Base-by-base conservation (phyloP, 2,329 filamentous ascomycete species). In the Pestalotiopsis sp. region DNA sequence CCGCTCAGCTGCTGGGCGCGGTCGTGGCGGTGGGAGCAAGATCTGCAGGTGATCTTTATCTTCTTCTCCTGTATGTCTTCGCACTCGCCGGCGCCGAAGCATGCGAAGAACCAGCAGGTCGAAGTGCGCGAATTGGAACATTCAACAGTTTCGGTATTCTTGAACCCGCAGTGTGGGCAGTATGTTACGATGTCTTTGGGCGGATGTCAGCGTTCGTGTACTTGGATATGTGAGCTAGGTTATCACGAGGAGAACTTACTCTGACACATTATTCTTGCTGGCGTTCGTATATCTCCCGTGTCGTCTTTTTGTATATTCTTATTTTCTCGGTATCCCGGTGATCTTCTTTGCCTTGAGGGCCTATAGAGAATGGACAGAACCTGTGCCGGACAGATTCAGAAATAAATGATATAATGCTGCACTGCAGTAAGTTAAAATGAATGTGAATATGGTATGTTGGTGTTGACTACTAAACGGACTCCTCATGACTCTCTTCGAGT, bases 1-100 rank as follows among this genome's bases (percentile, higher is more conserved):
- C 40, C 55, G 57, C 61, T 71, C 72, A 75, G 24, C 72, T 72
- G 64, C 75, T 73, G 3, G 65, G 64, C 30, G 30, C 30, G 30
- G 30, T 35, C 30, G 30, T 35, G 30, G 30, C 30, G 30, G 30
- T 35, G 30, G 30, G 30, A 35, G 30, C 30, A 35, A 35, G 30
- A 35, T 35, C 30, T 9, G 30, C 30, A 35, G 30, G 30, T 35
- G 30, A 35, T 35, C 20, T 52, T 17, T 17, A 20, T 48, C 35
- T 39, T 39, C 22, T 2, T 24, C 9, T n/a, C 30, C 40, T 10
- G 20, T 52, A 58, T 17, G 2, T 35, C 64, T 17, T 66, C 38
- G 30, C 64, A 66, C 3, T 55, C 9, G 22, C 64, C 64, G 4
- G 52, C 9, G 35, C 64, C 64, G 20, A 66, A 66, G 64, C 64